These are phyloP conservation scores for Zymoseptoria crescenta DNA, from an alignment of 2,329 filamentous ascomycete species.

Conservation along the genomic window DNA sequence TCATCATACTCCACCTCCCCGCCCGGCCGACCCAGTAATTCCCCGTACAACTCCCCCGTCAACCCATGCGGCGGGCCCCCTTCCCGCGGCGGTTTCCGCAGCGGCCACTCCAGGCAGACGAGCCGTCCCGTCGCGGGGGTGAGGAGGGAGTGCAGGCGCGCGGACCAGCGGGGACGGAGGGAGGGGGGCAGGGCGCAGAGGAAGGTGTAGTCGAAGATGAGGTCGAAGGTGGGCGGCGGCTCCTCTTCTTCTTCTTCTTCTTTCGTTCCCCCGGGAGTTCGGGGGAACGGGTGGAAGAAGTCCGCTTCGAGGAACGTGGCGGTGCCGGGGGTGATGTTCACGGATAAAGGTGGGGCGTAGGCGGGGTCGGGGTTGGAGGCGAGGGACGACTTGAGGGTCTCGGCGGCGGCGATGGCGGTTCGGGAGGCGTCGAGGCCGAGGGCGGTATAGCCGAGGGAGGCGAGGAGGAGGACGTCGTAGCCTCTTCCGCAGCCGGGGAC, in stretches of 20 bases:
- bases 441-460: conserved; percentile 67
- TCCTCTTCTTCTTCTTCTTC: conserved; percentile 17
- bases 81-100: conserved; percentile 56
- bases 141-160: conserved; percentile 48
- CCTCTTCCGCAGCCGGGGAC: conserved; percentile 78
- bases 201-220: conserved; percentile 60
- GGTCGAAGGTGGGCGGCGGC: conserved; percentile 46
- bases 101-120: conserved; percentile 70
- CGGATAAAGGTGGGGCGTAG: conserved; percentile 27
- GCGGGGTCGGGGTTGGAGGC: not conserved
- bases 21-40: conserved; percentile 63
- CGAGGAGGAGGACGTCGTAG: conserved; percentile 70
- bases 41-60: conserved; percentile 61
- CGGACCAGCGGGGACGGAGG: conserved; percentile 51
- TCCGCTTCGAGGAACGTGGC: conserved; percentile 54
- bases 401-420: conserved; percentile 41
- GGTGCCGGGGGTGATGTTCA: conserved; percentile 40
- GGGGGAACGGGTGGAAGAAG: conserved; percentile 58
- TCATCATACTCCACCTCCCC: conserved; percentile 56
- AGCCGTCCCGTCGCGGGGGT: conserved; percentile 42
- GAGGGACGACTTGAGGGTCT: not conserved
- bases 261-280: conserved; percentile 32
- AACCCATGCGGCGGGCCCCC: conserved; percentile 68
- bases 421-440: conserved; percentile 64
- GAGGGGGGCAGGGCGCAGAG: conserved; percentile 51